phyloP scores from a whole-genome alignment of 1,284 basidiomycete species.

The Ceratobasidium theobromae region DNA sequence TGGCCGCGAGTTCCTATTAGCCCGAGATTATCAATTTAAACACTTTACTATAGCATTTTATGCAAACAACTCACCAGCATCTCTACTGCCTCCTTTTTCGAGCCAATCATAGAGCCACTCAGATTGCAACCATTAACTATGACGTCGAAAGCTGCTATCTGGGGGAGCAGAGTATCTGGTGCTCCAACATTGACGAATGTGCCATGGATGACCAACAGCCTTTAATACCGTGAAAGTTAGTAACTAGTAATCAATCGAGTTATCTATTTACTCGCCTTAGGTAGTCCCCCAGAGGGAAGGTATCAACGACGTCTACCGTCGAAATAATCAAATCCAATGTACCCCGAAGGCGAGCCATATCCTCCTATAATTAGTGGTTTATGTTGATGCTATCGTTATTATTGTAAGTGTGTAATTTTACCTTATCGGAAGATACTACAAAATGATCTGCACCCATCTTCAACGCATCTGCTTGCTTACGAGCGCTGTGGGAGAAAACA shows the following conservation, averaged over 20 bases:
- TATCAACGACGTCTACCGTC: constrained; percentile 45
- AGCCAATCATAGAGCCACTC: constrained; percentile 59
- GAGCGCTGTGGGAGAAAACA: constrained; percentile 64
- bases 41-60: constrained; percentile 34
- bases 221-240: constrained; percentile 47
- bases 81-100: constrained; percentile 59
- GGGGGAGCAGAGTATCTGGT: constrained; percentile 52
- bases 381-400: background rate
- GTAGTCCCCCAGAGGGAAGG: constrained; percentile 45
- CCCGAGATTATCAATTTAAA: constrained; percentile 32
- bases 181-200: constrained; percentile 58
- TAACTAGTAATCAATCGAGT: background rate
- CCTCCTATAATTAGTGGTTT: constrained; percentile 44
- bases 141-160: constrained; percentile 45
- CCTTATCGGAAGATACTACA: constrained; percentile 48
- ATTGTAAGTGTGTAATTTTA: background rate
- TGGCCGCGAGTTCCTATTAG: constrained; percentile 1
- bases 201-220: constrained; percentile 47
- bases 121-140: constrained; percentile 46
- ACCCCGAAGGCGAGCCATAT: constrained; percentile 48
- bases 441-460: constrained; percentile 62
- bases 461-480: constrained; percentile 64
- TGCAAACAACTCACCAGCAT: constrained; percentile 66
- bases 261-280: constrained; percentile 37
- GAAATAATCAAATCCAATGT: constrained; percentile 66